Percentiles rank a stretch among this genome's conserved stretches.
phyloP scores from a whole-genome alignment of 2,329 filamentous ascomycete species.

The Botrytis pseudocinerea region DNA sequence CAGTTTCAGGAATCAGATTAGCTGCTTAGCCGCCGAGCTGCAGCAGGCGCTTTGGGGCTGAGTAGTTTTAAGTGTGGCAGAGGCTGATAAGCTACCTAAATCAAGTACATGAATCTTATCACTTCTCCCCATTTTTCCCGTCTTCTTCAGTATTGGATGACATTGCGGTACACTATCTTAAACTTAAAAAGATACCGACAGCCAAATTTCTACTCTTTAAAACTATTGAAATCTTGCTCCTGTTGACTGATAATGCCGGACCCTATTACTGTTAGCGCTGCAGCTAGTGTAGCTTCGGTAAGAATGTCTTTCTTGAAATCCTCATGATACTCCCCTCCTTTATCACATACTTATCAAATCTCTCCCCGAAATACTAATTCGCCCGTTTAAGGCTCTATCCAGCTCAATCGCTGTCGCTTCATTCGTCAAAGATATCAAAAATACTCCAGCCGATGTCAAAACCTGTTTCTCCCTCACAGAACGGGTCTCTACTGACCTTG shows the following conservation, averaged over 20 bases:
- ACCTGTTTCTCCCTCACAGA: conserved; percentile 9
- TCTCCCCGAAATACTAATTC: not conserved
- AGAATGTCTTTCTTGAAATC: not conserved
- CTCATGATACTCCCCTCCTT: not conserved
- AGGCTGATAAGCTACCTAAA: not conserved
- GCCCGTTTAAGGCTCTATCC: not conserved
- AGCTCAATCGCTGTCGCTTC: not conserved
- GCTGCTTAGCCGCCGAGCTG: not conserved
- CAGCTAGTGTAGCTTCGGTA: conserved; percentile 2
- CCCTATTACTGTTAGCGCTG: not conserved
- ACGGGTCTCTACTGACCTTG: conserved; percentile 1
- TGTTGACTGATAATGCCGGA: not conserved
- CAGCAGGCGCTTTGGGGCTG: not conserved
- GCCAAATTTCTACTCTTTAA: not conserved
- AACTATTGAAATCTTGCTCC: not conserved
- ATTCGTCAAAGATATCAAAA: conserved; percentile 16
- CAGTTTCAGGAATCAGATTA: not conserved
- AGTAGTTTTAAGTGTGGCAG: not conserved
- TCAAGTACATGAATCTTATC: not conserved
- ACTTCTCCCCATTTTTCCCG: not conserved
- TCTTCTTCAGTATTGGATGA: not conserved
- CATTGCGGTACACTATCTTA: not conserved
- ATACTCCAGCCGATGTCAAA: conserved; percentile 16
- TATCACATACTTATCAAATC: not conserved
- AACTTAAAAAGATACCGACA: not conserved